Base-by-base conservation (phyloP, 2,329 filamentous ascomycete genomes). In the Elsinoe batatas region DNA sequence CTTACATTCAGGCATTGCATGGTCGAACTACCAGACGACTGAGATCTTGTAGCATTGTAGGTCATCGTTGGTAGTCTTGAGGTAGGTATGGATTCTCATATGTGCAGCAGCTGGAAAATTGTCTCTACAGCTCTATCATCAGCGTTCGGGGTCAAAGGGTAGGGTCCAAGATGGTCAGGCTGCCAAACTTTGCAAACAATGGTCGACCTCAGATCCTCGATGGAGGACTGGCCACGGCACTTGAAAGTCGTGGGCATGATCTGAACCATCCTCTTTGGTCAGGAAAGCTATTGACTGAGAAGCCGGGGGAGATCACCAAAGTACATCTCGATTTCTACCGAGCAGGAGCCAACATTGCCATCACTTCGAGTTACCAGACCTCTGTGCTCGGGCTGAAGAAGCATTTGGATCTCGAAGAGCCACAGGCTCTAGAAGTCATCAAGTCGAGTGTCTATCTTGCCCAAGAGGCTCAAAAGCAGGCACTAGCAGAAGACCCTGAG, bases 361-460 rank as follows among this genome's bases (percentile, higher is more conserved):
- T 73, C 61, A 76, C 74, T 32, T 68, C 73, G 4, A 73, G 69
- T 12, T 77, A 77, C 58, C 74, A 77, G 63, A 72, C 74, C 2
- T 70, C 70, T n/a, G 61, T 69, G 5, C 63, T 63, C 2, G 74
- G 74, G 5, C 62, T 77, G 4, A 46, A 59, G 10, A 61, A 72
- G 30, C 69, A 76, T 51, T 62, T 73, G 10, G 59, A 59, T 1
- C 38, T 74, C 33, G 61, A 56, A 33, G 64, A 69, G 37, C 56
- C 60, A 2, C 64, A 69, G 11, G 70, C 70, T 2, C 62, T 61
- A n/a, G 58, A 64, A 1, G 59, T 76, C 15, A 67, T 76, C 26
- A 61, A 59, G 36, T 66, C 64, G 47, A 76, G 72, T 58, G 74
- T 75, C 12, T 54, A 65, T 30, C 60, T 76, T 5, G 73, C 74